Evolutionary conservation across 208 protist genomes (phyloP).

Genomic region (Hexamita inflata): DNA sequence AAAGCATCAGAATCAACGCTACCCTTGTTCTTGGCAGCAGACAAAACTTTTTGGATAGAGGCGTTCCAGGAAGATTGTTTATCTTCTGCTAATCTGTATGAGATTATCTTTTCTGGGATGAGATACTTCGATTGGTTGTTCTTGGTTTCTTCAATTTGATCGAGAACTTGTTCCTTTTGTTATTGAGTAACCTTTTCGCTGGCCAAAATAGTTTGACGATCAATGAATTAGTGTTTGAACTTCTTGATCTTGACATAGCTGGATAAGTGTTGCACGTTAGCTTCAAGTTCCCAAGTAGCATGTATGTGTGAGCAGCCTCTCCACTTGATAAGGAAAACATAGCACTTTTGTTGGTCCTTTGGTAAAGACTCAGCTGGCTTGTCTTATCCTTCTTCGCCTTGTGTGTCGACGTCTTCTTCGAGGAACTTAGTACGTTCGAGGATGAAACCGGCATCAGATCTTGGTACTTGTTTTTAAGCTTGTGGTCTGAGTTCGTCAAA

Average conservation of each 20-base stretch:
- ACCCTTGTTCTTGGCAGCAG: too few species aligned
- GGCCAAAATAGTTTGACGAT: too few species aligned
- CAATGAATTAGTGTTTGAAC: background rate
- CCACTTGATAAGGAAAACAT: slow-evolving; percentile 24
- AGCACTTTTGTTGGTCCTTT: background rate
- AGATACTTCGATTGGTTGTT: too few species aligned
- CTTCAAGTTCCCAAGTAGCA: slow-evolving; percentile 20
- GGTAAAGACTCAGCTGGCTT: too few species aligned
- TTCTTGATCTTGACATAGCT: background rate
- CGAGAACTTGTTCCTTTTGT: too few species aligned
- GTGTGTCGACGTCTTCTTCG: background rate
- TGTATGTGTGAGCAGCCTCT: background rate
- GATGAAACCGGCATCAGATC: background rate
- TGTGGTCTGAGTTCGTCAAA: background rate
- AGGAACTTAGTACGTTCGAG: background rate
- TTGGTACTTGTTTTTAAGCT: background rate
- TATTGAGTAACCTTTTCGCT: too few species aligned
- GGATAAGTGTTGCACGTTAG: background rate
- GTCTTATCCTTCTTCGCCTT: too few species aligned
- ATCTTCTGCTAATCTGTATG: too few species aligned
- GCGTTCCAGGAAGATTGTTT: too few species aligned
- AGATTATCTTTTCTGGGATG: too few species aligned
- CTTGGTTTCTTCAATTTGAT: too few species aligned
- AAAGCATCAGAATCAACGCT: slow-evolving; percentile 11
- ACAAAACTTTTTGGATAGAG: too few species aligned